Base-by-base conservation (phyloP, 2,329 filamentous ascomycete genomes). In the Chaetomium globosum region DNA sequence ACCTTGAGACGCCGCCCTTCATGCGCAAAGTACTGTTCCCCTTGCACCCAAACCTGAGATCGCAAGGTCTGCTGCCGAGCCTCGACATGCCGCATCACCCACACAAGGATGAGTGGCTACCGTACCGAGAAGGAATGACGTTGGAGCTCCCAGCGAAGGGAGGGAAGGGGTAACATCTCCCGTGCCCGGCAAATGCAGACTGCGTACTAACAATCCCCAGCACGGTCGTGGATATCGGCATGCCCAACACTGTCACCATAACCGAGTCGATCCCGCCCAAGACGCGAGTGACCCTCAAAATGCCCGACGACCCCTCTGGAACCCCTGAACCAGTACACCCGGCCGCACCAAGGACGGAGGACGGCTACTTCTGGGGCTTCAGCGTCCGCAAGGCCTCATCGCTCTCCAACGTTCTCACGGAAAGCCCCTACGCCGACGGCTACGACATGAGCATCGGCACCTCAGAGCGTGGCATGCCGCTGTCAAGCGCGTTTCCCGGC, bases 291-390 rank as follows among this genome's bases (percentile, higher is more conserved):
- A 96, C 92, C 0, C 78, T 96, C 23, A 85, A 85, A 65, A 86
- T 93, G 70, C 78, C 83, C 19, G 76, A 81, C 19, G 76, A 80
- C 62, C 77, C 80, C 21, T 73, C 77, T 57, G 75, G 73, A 1
- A 74, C 66, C 68, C 87, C 85, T 0, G 83, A 87, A 61, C 85
- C 88, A 19, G 88, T 94, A 2, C 82, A 88, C 43, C 90, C 91
- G 0, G 80, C 84, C 30, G 79, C 83, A 3, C 92, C 92, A 0
- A 84, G 92, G 64, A 89, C 89, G 60, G 87, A 93, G 68, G 85
- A 81, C 1, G 92, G 92, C 0, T 95, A 92, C 77, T 96, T 93
- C 78, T 96, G 92, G 92, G 92, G 92, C 54, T 96, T 90, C 76
- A 83, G 80, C 9, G 86, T 93, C 3, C 85, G 92, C 30, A 85